These are phyloP conservation scores for Gigaspora rosea DNA, from an alignment of 192 early-diverging fungal species.

Conservation along the genomic window DNA sequence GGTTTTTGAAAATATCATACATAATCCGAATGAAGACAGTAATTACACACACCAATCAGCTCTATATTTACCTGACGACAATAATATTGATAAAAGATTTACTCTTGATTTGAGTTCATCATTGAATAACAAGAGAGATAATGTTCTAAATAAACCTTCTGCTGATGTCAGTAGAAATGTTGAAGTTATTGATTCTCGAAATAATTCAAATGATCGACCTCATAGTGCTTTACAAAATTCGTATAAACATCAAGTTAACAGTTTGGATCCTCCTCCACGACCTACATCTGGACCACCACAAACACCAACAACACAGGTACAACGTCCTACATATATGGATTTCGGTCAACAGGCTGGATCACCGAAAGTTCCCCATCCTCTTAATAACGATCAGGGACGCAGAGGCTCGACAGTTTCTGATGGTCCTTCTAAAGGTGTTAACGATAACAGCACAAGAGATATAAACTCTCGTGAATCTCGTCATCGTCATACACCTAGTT, in stretches of 20 bases:
- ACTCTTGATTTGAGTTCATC: slow-evolving; percentile 22
- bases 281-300: slow-evolving; percentile 4
- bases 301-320: neutral
- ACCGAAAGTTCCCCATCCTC: slow-evolving; percentile 13
- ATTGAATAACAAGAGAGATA: neutral
- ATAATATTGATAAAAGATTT: slow-evolving; percentile 29
- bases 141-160: neutral
- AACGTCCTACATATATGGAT: neutral
- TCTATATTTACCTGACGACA: neutral
- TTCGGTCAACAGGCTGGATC: neutral
- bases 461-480: neutral
- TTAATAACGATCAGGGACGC: neutral
- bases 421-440: neutral
- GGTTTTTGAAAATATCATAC: neutral
- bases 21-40: neutral
- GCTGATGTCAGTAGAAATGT: no score
- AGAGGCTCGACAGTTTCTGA: neutral
- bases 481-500: slow-evolving; percentile 31
- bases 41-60: neutral
- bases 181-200: no score
- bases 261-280: slow-evolving; percentile 11
- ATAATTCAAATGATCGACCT: neutral
- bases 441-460: no score
- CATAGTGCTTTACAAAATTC: neutral
- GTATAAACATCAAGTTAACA: neutral